These are phyloP conservation scores for Suillus decipiens DNA, from an alignment of 768 basidiomycete species.

Conservation along the genomic window DNA sequence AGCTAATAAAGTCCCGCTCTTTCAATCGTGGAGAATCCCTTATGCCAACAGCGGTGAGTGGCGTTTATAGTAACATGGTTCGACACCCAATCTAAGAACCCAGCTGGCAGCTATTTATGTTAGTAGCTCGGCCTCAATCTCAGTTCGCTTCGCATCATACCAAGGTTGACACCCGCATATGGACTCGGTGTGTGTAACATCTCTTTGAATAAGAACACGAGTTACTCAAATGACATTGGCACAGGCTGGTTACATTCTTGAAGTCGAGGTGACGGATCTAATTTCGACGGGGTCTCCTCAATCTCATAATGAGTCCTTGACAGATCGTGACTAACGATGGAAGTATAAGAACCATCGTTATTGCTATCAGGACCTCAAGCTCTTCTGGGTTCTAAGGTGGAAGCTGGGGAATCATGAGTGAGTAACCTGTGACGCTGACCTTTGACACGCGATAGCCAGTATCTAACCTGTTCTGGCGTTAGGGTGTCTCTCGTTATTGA, in stretches of 20 bases:
- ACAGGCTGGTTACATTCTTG: slow-evolving; percentile 47
- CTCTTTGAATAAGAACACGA: not conserved
- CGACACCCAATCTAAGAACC: not conserved
- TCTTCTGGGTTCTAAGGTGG: slow-evolving; percentile 57
- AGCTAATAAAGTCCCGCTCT: not conserved
- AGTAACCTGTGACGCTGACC: slow-evolving; percentile 3
- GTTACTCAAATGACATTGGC: slow-evolving; percentile 1
- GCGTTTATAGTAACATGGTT: not conserved
- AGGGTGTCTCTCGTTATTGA: slow-evolving; percentile 16
- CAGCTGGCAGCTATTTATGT: slow-evolving; percentile 49
- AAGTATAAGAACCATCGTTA: slow-evolving; percentile 35
- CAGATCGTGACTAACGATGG: slow-evolving; percentile 45
- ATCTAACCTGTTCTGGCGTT: slow-evolving; percentile 18
- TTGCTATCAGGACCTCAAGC: slow-evolving; percentile 42
- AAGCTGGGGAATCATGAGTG: slow-evolving; percentile 48
- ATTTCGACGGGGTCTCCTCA: not conserved
- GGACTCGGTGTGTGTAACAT: slow-evolving; percentile 40
- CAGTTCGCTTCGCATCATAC: not conserved
- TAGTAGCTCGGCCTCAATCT: not conserved
- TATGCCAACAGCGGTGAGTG: not conserved
- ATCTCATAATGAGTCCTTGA: not conserved
- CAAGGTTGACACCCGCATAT: slow-evolving; percentile 37
- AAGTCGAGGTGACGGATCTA: slow-evolving; percentile 34
- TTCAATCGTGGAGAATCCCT: not conserved
- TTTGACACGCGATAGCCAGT: slow-evolving; percentile 9